Conservation (phyloP, 257 asterid genomes). For the Jasminum sambac region DNA sequence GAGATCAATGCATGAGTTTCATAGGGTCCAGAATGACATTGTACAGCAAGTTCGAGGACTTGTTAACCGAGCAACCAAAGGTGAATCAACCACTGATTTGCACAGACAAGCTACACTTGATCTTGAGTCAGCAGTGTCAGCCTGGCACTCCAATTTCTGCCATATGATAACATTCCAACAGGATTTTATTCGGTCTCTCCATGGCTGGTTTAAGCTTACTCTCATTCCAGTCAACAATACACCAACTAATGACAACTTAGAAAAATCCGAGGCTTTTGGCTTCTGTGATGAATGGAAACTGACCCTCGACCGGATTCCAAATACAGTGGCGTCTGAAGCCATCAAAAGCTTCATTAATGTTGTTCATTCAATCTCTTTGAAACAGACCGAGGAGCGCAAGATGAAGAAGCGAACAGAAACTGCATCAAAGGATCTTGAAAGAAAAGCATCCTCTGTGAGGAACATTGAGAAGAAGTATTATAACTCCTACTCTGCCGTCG, state of each 20-base stretch:
- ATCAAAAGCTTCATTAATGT: conserved; percentile 93
- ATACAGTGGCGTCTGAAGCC: conserved; percentile 94
- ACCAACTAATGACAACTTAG: conserved; percentile 33
- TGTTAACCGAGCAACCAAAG: conserved; percentile 51
- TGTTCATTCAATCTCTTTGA: conserved; percentile 68
- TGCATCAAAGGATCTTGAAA: conserved; percentile 87
- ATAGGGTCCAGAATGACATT: conserved; percentile 75
- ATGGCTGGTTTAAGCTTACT: conserved; percentile 91
- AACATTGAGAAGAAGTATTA: conserved; percentile 84
- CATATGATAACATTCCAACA: conserved; percentile 74
- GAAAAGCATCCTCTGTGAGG: conserved; percentile 72
- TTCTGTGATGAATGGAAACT: conserved; percentile 95
- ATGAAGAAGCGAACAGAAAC: conserved; percentile 69
- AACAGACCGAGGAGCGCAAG: conserved; percentile 88
- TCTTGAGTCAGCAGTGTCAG: conserved; percentile 83
- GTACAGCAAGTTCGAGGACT: conserved; percentile 97
- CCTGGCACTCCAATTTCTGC: conserved; percentile 93
- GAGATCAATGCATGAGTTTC: conserved; percentile 90
- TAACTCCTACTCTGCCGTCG: conserved; percentile 78
- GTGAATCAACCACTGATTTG: conserved; percentile 76
- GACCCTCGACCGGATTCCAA: conserved; percentile 83
- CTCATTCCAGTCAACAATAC: conserved; percentile 59
- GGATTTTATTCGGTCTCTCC: conserved; percentile 69
- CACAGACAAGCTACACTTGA: conserved; percentile 92
- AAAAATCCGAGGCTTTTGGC: conserved; percentile 47